Evolutionary conservation across 257 asterid genomes (phyloP), one percentile per base, ranked within the genome.

Genomic region (Solanum lycopersicoides): DNA sequence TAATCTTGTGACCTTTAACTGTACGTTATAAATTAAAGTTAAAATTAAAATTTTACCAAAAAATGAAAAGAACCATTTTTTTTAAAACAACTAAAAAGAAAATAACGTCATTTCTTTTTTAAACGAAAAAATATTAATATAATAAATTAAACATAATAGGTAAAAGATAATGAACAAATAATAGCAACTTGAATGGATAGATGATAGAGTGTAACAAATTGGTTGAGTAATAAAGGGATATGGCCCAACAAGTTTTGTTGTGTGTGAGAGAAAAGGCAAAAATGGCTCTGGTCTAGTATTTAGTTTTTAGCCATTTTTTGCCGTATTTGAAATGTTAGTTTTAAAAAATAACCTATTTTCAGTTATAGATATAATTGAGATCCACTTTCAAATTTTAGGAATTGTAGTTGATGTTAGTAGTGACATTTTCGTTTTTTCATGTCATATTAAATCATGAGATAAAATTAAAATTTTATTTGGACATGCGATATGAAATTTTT

Each of bases 191-290:
- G 20, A 68, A 28, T 94, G 98, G 93, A 88, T n/a, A 28, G 86
- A 82, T 41, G 13, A 92, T 47, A 50, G 8, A 10, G 11, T 92
- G 73, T 87, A 87, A 21, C 89, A 91, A 92, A 83, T 28, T 28
- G 30, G 30, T 28, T 28, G 30, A 1, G 30, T 28, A 28, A 28
- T 28, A 28, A 28, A 28, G 30, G 30, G 30, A 28, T 28, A 28
- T 28, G 30, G 92, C 91, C 91, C 93, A 86, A 84, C 92, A 92
- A 87, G 80, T 95, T 72, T 82, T 30, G 2, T 30, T 32, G n/a
- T 32, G 34, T n/a, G n/a, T 13, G 41, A 15, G 41, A 69, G 12
- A 12, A 32, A 30, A 25, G 35, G 42, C 41, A 9, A 7, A 71
- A 71, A 71, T 71, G 23, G 6, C 75, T 71, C n/a, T 16, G 42